Percentiles rank a stretch among this genome's conserved stretches.
Evolutionary conservation across 2,329 filamentous ascomycete species (phyloP).

Genomic region (Cladosporium sp.): DNA sequence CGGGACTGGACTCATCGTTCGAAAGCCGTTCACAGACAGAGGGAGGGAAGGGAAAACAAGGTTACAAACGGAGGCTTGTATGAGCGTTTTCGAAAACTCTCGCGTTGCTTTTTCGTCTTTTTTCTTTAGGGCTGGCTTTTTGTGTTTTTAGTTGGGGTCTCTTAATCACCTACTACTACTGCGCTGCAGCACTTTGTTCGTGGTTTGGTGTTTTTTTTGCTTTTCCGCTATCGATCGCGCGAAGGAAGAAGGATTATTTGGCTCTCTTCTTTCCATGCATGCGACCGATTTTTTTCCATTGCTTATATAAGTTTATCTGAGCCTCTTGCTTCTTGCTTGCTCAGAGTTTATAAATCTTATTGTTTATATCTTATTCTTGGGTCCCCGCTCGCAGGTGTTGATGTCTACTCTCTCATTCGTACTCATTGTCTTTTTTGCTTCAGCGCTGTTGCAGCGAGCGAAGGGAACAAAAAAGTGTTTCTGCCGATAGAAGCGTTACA

Average conservation of each 20-base stretch:
- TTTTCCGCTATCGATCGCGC: neutral
- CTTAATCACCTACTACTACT: neutral
- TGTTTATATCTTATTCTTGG: neutral
- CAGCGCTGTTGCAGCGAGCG: neutral
- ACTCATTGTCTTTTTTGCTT: neutral
- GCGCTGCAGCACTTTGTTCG: neutral
- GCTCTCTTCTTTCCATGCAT: neutral
- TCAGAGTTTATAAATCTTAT: neutral
- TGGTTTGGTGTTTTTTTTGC: neutral
- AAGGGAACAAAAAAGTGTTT: neutral
- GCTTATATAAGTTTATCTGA: neutral
- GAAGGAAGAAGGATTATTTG: neutral
- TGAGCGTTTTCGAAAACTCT: constrained; percentile 11
- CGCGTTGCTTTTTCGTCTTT: constrained; percentile 2
- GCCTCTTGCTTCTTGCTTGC: neutral
- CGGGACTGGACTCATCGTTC: constrained; percentile 1
- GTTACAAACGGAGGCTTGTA: constrained; percentile 1
- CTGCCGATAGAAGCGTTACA: neutral
- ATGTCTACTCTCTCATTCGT: neutral
- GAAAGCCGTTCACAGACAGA: neutral
- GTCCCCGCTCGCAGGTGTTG: neutral
- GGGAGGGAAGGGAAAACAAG: neutral
- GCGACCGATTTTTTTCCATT: neutral
- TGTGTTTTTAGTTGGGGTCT: neutral
- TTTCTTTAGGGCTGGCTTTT: neutral